Evolutionary conservation across 352 stramenopile genomes (phyloP), one percentile per base, ranked within the genome.

Genomic region (Pythium utonaiense): DNA sequence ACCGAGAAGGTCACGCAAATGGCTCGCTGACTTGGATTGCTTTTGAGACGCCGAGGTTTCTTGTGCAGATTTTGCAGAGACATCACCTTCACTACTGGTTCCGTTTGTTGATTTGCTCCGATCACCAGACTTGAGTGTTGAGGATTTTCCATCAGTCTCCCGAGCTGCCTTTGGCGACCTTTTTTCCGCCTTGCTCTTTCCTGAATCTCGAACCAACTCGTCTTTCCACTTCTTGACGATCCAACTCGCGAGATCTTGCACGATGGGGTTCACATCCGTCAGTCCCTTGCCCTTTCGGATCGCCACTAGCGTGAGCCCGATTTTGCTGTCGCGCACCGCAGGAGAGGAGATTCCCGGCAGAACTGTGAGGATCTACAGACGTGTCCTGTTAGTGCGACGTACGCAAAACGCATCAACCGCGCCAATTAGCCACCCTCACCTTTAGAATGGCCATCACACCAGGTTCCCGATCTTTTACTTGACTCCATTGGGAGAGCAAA

Each of bases 361-460:
- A 7, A 86, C 73, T 14, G 70, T 64, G n/a, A 92, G 70, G 6
- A 77, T 53, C 79, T 91, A 33, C 42, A 62, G n/a, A n/a, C n/a
- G n/a, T n/a, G n/a, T n/a, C n/a, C n/a, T n/a, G n/a, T n/a, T n/a
- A n/a, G n/a, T n/a, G n/a, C n/a, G n/a, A n/a, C n/a, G n/a, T n/a
- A n/a, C n/a, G n/a, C n/a, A n/a, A n/a, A n/a, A n/a, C n/a, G n/a
- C n/a, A n/a, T n/a, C n/a, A n/a, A n/a, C 10, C 34, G 34, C 34
- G 3, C n/a, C 62, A 25, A 64, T 12, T 6, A 61, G 13, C 21
- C 28, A 5, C 9, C 1, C n/a, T 47, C 45, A 89, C 82, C 72
- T 92, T 92, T 2, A 92, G 51, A 17, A 89, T 65, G 1, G 85
- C 69, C 13, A 90, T 57, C 25, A 92, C 65, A 9, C 82, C 80